phyloP scores from a whole-genome alignment of 495 filamentous ascomycete species.

The Penicillium canescens region DNA sequence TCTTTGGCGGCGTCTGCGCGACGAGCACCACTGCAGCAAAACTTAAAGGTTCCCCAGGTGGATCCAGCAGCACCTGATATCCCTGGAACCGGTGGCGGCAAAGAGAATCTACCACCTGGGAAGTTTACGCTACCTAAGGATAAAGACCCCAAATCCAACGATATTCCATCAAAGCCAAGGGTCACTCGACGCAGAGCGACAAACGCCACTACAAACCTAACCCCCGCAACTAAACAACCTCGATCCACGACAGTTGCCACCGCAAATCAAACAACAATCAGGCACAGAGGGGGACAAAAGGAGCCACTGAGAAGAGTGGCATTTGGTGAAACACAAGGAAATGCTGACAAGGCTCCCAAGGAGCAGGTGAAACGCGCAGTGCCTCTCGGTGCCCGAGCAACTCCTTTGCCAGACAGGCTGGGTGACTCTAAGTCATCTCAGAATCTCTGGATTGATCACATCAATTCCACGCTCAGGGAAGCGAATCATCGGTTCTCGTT shows the following conservation, averaged over 20 bases:
- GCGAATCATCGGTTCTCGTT: constrained; percentile 50
- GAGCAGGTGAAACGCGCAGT: too few relatives aligned
- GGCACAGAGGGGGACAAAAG: background rate
- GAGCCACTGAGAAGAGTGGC: constrained; percentile 1
- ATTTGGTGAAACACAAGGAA: constrained; percentile 13
- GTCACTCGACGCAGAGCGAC: background rate
- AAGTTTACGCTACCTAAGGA: constrained; percentile 13
- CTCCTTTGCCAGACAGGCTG: background rate
- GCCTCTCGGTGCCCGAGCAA: too few relatives aligned
- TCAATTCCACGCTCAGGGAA: constrained; percentile 11
- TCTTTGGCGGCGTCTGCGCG: constrained; percentile 27
- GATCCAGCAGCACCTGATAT: constrained; percentile 29
- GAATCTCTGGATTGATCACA: constrained; percentile 14
- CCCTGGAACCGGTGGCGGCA: constrained; percentile 44
- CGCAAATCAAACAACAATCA: background rate
- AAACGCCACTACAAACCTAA: background rate
- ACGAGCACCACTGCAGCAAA: constrained; percentile 39
- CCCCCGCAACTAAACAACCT: background rate
- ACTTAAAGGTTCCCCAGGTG: constrained; percentile 33
- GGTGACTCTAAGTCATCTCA: constrained; percentile 22
- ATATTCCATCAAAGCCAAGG: background rate
- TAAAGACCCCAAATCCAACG: constrained; percentile 5
- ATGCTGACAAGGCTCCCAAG: background rate
- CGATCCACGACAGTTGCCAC: background rate
- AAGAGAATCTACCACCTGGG: constrained; percentile 50